These are phyloP conservation scores for Chrysanthemum lavandulifolium DNA, from an alignment of 129 eudicot genomes.

Conservation along the genomic window DNA sequence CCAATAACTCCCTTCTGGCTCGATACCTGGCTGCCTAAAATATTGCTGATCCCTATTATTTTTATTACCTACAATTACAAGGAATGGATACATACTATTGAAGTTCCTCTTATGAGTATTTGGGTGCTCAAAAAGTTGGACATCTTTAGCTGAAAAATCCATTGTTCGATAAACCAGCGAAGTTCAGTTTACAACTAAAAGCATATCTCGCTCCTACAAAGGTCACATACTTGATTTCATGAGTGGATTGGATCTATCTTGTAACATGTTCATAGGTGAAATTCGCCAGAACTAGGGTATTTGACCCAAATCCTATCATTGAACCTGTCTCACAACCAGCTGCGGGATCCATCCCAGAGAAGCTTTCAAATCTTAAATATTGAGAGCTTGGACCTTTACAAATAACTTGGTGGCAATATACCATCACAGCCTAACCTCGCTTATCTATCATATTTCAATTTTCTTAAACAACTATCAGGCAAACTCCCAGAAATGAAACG, in stretches of 20 bases:
- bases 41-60: background rate
- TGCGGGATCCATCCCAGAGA: constrained; percentile 22
- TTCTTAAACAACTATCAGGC: constrained; percentile 27
- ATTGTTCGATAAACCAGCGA: constrained; percentile 10
- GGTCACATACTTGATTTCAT: constrained; percentile 24
- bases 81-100: background rate
- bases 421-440: constrained; percentile 14
- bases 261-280: constrained; percentile 22
- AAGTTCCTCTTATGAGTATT: background rate
- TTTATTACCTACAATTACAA: background rate
- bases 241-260: constrained; percentile 33
- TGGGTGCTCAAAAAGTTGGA: background rate
- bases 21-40: constrained; percentile 32
- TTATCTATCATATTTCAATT: constrained; percentile 10
- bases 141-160: background rate
- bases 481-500: constrained; percentile 23
- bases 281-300: constrained; percentile 22
- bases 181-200: constrained; percentile 23
- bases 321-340: constrained; percentile 33
- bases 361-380: constrained; percentile 19
- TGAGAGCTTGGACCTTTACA: constrained; percentile 28
- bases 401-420: constrained; percentile 12
- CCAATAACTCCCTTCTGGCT: constrained; percentile 25
- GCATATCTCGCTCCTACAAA: constrained; percentile 17
- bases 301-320: constrained; percentile 11